Percentiles rank a stretch among this genome's conserved stretches.
Evolutionary conservation across 495 filamentous ascomycete genomes (phyloP).

Genomic region (Daldinia loculata): DNA sequence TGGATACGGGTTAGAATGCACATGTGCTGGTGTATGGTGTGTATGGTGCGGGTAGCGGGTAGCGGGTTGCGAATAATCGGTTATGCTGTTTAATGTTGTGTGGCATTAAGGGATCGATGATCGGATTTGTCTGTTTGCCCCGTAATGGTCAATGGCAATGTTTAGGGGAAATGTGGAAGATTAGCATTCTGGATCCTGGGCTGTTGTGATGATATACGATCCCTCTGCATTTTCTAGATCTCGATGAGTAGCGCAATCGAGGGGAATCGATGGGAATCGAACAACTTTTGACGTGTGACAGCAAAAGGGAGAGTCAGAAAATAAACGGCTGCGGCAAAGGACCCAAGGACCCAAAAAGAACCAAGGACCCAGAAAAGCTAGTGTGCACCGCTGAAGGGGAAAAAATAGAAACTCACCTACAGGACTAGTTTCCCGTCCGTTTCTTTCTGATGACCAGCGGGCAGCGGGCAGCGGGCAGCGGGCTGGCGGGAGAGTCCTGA

Average conservation of each 20-base stretch:
- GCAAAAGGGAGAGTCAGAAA: conserved; percentile 33
- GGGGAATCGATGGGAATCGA: conserved; percentile 29
- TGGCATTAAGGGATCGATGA: conserved; percentile 35
- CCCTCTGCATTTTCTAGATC: conserved; percentile 45
- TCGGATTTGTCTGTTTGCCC: conserved; percentile 44
- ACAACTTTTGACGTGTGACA: conserved; percentile 43
- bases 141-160: conserved; percentile 47
- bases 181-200: conserved; percentile 44
- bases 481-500: conserved; percentile 35
- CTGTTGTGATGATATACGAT: conserved; percentile 43
- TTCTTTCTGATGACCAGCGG: conserved; percentile 3
- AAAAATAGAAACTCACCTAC: conserved; percentile 37
- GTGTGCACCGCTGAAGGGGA: conserved; percentile 29
- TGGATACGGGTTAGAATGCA: conserved; percentile 13
- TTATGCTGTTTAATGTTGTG: conserved; percentile 24
- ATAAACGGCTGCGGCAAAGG: conserved; percentile 29
- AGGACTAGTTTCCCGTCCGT: conserved; percentile 32
- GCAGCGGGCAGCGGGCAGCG: no score
- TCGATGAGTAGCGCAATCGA: conserved; percentile 45
- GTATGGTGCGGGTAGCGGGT: conserved; percentile 17
- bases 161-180: conserved; percentile 46
- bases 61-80: conserved; percentile 15
- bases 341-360: conserved; percentile 25
- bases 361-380: conserved; percentile 38
- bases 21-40: conserved; percentile 11